Base-by-base conservation (phyloP, 257 asterid species). In the Leonotis leonurus region DNA sequence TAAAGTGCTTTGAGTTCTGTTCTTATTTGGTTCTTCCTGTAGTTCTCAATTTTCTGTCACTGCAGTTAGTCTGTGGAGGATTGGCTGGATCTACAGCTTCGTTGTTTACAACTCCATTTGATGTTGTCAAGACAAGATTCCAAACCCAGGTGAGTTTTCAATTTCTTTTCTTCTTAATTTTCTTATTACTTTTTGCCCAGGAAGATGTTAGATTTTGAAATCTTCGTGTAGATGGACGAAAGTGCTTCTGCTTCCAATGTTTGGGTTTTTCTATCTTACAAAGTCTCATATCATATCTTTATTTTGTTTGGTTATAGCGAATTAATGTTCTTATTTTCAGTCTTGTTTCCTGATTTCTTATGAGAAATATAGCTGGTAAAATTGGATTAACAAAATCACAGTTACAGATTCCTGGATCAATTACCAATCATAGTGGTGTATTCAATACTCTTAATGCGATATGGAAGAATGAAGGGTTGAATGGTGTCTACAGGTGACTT, bases 51-150 rank as follows among this genome's bases (percentile, higher is more conserved):
- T 55, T 52, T 43, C 56, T 5, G 13, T 56, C 60, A 56, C 68
- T 69, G 74, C 84, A 92, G 99, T 78, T 89, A 70, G 81, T 83
- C 44, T 85, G 94, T 70, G 97, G 99, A 51, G 99, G 97, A 76
- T 78, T 89, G 64, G 93, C 97, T 57, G 99, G 86, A 72, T 89
- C 96, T 68, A 80, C 80, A 53, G 95, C 99, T 73, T 86, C 97
- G 35, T 61, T 89, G 26, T 89, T 92, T 65, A 84, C 97, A 11
- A 92, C 99, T 55, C 99, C 99, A 37, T 86, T 89, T 68, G 99
- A 92, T 67, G 99, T 89, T 33, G 94, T 86, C 77, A 89, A 92
- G 80, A 92, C 94, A 58, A 85, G 95, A 80, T 73, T 85, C 68
- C 97, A 92, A 73, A 86, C 95, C 44, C 88, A 79, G 94, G 97